Percentiles rank a stretch among this genome's conserved stretches.
Evolutionary conservation across 257 asterid genomes (phyloP).

Genomic region (Primulina eburnea): DNA sequence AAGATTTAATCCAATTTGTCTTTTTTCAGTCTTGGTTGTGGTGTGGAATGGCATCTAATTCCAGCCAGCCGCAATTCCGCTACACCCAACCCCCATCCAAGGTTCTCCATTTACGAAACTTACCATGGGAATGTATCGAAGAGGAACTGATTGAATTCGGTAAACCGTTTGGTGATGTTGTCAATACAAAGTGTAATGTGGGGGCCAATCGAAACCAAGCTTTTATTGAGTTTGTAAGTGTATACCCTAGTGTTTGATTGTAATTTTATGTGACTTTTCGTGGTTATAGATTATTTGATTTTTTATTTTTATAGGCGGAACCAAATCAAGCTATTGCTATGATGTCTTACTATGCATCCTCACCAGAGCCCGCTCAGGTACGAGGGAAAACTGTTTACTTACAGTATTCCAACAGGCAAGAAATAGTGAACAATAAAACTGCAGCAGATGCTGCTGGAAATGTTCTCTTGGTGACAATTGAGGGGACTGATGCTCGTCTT

Average conservation of each 20-base stretch:
- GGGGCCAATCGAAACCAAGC: slow-evolving; percentile 99
- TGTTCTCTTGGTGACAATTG: slow-evolving; percentile 92
- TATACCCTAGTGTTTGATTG: neutral
- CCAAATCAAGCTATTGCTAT: slow-evolving; percentile 95
- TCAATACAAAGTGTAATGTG: slow-evolving; percentile 95
- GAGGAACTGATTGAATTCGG: slow-evolving; percentile 93
- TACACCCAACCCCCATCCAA: slow-evolving; percentile 97
- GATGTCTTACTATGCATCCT: slow-evolving; percentile 97
- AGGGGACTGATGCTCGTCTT: slow-evolving; percentile 94
- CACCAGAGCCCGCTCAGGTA: slow-evolving; percentile 99
- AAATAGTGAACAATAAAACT: slow-evolving; percentile 99
- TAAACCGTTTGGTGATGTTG: slow-evolving; percentile 93
- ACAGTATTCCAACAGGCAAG: slow-evolving; percentile 99
- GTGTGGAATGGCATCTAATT: slow-evolving; percentile 77
- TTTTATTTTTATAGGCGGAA: slow-evolving; percentile 54
- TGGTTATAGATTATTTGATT: slow-evolving; percentile 8
- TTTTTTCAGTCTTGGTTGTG: slow-evolving; percentile 27
- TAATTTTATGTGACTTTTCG: slow-evolving; percentile 9
- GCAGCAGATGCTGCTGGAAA: slow-evolving; percentile 99
- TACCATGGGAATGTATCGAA: slow-evolving; percentile 98
- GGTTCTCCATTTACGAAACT: slow-evolving; percentile 94
- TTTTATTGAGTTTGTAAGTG: slow-evolving; percentile 89
- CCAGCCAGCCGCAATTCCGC: slow-evolving; percentile 96
- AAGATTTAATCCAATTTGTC: neutral
- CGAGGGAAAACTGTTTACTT: slow-evolving; percentile 99